Base-by-base conservation (phyloP, 2,329 filamentous ascomycete genomes). In the Neofusicoccum umdonicola region DNA sequence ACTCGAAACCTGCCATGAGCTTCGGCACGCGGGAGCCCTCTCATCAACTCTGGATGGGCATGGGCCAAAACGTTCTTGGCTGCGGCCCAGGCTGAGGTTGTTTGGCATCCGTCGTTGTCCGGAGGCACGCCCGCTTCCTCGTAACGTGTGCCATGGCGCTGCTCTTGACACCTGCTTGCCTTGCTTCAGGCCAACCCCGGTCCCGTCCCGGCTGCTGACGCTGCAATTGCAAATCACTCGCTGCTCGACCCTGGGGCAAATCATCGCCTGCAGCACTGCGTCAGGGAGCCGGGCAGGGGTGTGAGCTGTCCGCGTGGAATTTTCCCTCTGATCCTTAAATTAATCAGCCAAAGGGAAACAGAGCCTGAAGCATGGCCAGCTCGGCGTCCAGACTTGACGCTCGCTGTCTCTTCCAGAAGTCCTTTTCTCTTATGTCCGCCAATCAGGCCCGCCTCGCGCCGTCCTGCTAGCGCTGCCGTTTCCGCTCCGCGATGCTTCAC, bases 221-320 rank as follows among this genome's bases (percentile, higher is more conserved):
- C 47, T 52, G 47, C 60, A 62, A 35, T 62, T 44, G 60, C 47
- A 62, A 50, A 62, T 62, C 60, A 62, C 60, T 62, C 60, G 60
- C 47, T 52, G 60, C 60, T 52, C 60, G 12, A 62, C 34, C 60
- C 60, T 31, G 47, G 47, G 47, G 35, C 47, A 50, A 50, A 47
- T 61, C 42, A 61, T 61, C 31, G 56, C 56, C 41, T 60, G 56
- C 58, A 51, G 58, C 42, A 42, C 54, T 44, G 52, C 52, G 37
- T 57, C 51, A 42, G 52, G 39, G 35, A 15, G 37, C 22, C 52
- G 9, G 15, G 37, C 17, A 56, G 37, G 19, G 19, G 52, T 15
- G 9, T 41, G 51, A 8, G 34, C 51, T 54, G 51, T 22, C 35
- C 48, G 48, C 15, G 48, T 52, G 48, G 48, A 15, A 22, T 56